Base-by-base conservation (phyloP, 1,139 yeast species). In the Taphrina confusa region DNA sequence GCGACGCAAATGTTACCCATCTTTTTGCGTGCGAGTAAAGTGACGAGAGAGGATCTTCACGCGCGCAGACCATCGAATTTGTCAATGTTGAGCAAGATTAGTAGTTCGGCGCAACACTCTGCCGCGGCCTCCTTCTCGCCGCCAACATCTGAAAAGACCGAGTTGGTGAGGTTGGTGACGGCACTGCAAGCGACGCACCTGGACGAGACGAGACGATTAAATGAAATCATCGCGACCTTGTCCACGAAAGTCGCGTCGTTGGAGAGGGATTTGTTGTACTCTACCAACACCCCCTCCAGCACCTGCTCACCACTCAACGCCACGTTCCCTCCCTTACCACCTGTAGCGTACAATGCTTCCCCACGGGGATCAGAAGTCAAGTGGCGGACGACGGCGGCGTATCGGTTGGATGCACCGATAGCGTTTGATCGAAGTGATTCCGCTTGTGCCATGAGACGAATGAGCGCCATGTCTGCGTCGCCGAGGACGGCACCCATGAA, bases 201-300 rank as follows among this genome's bases (percentile, higher is more conserved):
- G 36, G 52, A 47, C 30, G 52, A 47, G 52, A 47, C 52, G 36
- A 12, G 52, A 27, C 39, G 52, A 22, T 14, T 47, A 42, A 31
- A 47, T 47, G 52, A 47, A 18, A 22, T 47, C 42, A 47, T 47
- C 20, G 42, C 52, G 16, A n/a, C 28, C 12, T 22, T 47, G 20
- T 20, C 52, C 20, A 20, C 42, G 11, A 47, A 47, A 33, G 52
- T 47, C 22, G 52, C 52, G 25, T 22, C 52, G 11, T 42, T 47
- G 20, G 52, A 47, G 42, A 8, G 34, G 12, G 52, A 47, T 20
- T 33, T 47, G 52, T n/a, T 25, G n/a, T 31, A 33, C 47, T 16
- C 47, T 9, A 27, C 31, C 31, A 18, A 8, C 33, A 23, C 31
- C n/a, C 31, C 47, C 2, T 42, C 47, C 16, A 42, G 47, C 47